Evolutionary conservation across 805 yeast species (phyloP).

Genomic region (Metschnikowia kofuensis): DNA sequence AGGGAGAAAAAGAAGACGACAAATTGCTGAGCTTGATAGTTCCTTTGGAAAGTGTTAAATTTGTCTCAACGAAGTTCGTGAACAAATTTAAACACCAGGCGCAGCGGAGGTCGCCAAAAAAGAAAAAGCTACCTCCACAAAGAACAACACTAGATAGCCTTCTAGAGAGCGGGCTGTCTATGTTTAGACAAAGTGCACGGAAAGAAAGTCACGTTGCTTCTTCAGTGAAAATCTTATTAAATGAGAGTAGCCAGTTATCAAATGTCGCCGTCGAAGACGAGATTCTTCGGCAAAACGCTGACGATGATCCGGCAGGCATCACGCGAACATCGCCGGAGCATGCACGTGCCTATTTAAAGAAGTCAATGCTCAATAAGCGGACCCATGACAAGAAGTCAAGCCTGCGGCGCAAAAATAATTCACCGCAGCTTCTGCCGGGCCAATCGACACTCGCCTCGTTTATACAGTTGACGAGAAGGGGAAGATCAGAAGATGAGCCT

Average conservation of each 20-base stretch:
- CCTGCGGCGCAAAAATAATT: conserved; percentile 7
- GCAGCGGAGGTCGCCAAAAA: conserved; percentile 16
- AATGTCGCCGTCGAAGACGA: not conserved
- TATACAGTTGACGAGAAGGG: conserved; percentile 7
- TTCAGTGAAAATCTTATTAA: not conserved
- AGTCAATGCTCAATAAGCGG: not conserved
- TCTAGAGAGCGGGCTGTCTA: conserved; percentile 14
- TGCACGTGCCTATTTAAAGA: not conserved
- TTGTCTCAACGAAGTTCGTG: conserved; percentile 16
- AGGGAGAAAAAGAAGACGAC: conserved; percentile 7
- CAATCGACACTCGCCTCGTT: conserved; percentile 19
- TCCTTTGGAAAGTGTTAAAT: conserved; percentile 20
- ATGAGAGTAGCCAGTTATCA: not conserved
- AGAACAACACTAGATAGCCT: conserved; percentile 28
- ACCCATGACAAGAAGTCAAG: conserved; percentile 4
- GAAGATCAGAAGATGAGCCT: conserved; percentile 6
- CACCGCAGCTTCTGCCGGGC: conserved; percentile 15
- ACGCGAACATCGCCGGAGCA: not conserved
- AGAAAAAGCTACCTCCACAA: conserved; percentile 18
- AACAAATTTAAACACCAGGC: conserved; percentile 9
- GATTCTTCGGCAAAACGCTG: not conserved
- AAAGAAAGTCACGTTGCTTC: not conserved
- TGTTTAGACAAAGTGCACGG: not conserved
- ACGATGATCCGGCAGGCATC: not conserved
- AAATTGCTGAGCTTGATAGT: conserved; percentile 9